Evolutionary conservation across 2,329 filamentous ascomycete species (phyloP), one percentile per base, ranked within the genome.

Genomic region (Cordyceps tenuipes): DNA sequence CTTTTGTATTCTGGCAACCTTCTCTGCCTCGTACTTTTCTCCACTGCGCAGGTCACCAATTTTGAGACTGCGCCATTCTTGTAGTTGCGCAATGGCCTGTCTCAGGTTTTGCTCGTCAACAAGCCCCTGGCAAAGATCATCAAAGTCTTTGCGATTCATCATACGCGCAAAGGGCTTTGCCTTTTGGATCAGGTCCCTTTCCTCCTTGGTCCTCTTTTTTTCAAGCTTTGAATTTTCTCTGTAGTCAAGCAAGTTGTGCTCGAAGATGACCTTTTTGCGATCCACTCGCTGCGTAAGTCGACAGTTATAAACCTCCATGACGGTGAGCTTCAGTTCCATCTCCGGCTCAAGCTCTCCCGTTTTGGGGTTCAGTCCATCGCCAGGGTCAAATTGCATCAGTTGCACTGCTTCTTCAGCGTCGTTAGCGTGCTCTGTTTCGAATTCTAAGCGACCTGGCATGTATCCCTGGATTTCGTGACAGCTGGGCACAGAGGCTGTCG

Each of bases 391-490:
- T 64, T 95, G 89, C 92, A 99, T 97, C 64, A 96, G 87, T 72
- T 99, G 94, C 2, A 99, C 94, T 0, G 93, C 93, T 75, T 97
- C 95, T 76, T 99, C 94, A 0, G 94, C 94, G 68, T 99, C 94
- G 68, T 99, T 99, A 69, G 93, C 90, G 70, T 96, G 94, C 68
- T 99, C 94, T 0, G 90, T 97, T 78, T 99, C 94, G 64, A 99
- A 99, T 69, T 99, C 94, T 64, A 99, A 75, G 46, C 94, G 91
- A 49, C 94, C 94, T 3, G 94, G 94, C 94, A 99, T 99, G 72
- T 96, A 99, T 3, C 94, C 94, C 73, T 97, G 91, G 43, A 99
- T 94, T 74, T 99, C 94, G 77, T 99, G 94, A 72, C 94, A 99
- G 39, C 91, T 88, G 0, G 94, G 94, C 3, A 97, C 91, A 77